These are phyloP conservation scores for Salvia miltiorrhiza DNA, from an alignment of 257 asterid genomes.

Conservation along the genomic window DNA sequence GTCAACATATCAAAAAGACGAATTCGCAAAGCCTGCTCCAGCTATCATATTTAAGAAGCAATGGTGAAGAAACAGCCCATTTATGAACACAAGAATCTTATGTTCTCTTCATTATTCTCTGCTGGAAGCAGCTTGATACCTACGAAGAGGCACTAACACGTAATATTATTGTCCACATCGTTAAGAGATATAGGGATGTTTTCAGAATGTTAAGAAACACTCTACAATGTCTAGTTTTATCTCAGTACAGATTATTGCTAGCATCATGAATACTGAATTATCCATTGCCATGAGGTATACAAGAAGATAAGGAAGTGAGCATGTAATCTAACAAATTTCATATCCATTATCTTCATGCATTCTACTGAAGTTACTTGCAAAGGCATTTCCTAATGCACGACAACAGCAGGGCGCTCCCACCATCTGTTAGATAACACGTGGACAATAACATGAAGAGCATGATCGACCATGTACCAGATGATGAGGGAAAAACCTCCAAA, in stretches of 20 bases:
- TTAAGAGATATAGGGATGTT: neutral
- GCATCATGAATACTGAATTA: neutral
- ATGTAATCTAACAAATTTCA: neutral
- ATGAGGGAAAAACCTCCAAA: neutral
- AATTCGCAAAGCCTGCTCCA: neutral
- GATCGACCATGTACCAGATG: neutral
- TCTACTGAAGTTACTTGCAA: neutral
- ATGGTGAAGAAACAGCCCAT: neutral
- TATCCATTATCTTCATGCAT: neutral
- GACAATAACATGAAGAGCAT: neutral
- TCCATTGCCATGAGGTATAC: neutral
- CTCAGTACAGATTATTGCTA: neutral
- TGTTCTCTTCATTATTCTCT: neutral
- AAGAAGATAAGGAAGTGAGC: neutral
- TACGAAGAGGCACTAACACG: neutral
- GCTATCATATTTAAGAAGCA: neutral
- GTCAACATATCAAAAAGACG: neutral
- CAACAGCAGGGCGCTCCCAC: neutral
- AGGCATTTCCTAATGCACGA: neutral
- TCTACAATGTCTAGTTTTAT: neutral
- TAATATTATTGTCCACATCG: neutral
- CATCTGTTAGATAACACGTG: neutral
- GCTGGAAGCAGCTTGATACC: neutral
- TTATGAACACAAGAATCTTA: neutral
- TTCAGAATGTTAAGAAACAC: neutral